These are phyloP conservation scores for Auricularia auricula-judae DNA, from an alignment of 768 basidiomycete genomes.

Conservation along the genomic window DNA sequence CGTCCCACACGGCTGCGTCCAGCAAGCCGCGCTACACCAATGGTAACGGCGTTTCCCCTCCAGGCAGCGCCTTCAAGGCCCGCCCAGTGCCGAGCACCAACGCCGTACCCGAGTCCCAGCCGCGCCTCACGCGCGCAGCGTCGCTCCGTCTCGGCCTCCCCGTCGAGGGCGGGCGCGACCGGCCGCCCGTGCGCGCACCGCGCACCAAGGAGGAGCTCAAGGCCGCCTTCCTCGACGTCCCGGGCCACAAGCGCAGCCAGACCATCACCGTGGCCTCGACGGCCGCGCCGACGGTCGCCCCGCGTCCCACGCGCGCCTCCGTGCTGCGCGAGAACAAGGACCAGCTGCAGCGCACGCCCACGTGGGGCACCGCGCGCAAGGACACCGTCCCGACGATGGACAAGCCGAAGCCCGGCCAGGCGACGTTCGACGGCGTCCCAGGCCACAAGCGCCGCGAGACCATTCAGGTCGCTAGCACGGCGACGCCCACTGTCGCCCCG, in stretches of 20 bases:
- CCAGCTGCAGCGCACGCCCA: constrained; percentile 29
- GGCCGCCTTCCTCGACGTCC: constrained; percentile 10
- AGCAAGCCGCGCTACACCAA: background rate
- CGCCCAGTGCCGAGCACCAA: constrained; percentile 55
- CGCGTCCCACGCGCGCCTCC: constrained; percentile 66
- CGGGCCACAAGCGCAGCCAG: constrained; percentile 13
- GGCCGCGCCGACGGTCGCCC: constrained; percentile 54
- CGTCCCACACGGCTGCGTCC: background rate
- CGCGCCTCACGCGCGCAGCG: constrained; percentile 10
- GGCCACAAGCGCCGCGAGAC: constrained; percentile 66
- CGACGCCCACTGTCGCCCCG: constrained; percentile 59
- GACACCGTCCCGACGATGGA: constrained; percentile 44
- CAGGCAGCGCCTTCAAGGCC: constrained; percentile 45
- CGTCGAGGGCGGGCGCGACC: background rate
- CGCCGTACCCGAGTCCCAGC: constrained; percentile 12
- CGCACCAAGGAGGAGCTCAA: background rate
- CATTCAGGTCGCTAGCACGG: constrained; percentile 64
- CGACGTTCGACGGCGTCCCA: constrained; percentile 68
- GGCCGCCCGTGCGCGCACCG: background rate
- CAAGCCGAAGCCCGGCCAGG: constrained; percentile 25
- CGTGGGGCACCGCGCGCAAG: constrained; percentile 31
- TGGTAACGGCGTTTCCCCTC: constrained; percentile 22
- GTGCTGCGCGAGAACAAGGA: constrained; percentile 55
- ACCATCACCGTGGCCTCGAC: constrained; percentile 12
- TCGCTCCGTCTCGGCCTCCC: constrained; percentile 10